Evolutionary conservation across 768 basidiomycete species (phyloP), one percentile per base, ranked within the genome.

Genomic region (Xerocomus potaroensis): DNA sequence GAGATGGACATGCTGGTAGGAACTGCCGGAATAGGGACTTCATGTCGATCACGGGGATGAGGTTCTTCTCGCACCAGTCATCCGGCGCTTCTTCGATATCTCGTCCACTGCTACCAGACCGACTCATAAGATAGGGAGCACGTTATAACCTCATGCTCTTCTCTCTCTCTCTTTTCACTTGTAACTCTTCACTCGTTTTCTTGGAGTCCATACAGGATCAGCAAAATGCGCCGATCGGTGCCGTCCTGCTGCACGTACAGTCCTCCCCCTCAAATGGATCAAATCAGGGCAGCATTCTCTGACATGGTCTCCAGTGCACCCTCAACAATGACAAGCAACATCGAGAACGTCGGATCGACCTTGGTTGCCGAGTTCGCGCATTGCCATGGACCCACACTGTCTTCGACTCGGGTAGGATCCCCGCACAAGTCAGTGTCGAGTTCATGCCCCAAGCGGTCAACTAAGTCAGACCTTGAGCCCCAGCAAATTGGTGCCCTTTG

Each of bases 201-300:
- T n/a, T 86, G 41, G 81, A 81, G 50, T 72, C 72, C 2, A 61
- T 87, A 19, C 81, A 84, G 41, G 57, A 63, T 14, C 61, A 62
- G 23, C 58, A 62, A 18, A 60, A 58, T 14, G 39, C 47, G 0
- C 26, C 66, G 30, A 48, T 86, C 2, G 60, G 77, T 18, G 68
- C 78, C 11, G 63, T 88, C 1, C 50, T 77, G 0, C 82, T 86
- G 7, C 62, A 88, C 14, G 62, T 83, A 3, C 83, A 67, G 78
- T 9, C 52, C 87, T 16, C 78, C 83, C 1, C 60, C 76, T 1
- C 80, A 83, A 54, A 71, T 86, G 43, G 63, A 65, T 11, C 58
- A 59, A 27, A 49, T 57, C 42, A 67, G 57, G 47, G 15, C 41
- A 3, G 24, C 46, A 7, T 16, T 64, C 10, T 48, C 55, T 0